Evolutionary conservation across 2,329 filamentous ascomycete species (phyloP), one percentile per base, ranked within the genome.

Genomic region (Exophiala lecanii-corni): DNA sequence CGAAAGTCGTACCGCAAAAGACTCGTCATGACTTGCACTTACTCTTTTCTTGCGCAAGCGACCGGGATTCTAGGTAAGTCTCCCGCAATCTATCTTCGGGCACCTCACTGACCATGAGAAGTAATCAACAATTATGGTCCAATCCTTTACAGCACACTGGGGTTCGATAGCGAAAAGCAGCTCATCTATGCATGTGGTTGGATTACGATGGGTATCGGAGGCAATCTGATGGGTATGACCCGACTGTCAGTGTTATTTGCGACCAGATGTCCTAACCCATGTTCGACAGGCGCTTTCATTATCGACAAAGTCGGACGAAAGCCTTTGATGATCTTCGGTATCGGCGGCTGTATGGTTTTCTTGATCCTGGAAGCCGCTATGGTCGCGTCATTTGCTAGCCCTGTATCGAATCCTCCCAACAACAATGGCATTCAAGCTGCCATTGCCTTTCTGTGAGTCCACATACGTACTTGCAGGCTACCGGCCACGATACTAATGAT

Each of bases 361-460:
- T 30, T 51, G 38, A 35, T 21, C 20, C 13, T 49, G 2, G 46
- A 49, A 19, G 32, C 45, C 12, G 45, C 52, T 6, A 42, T 55
- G 21, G 42, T 53, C 3, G 50, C 50, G 12, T 36, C 39, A n/a
- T 55, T 43, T 26, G 39, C 41, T 6, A 33, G n/a, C 15, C 43
- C 38, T 3, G 33, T 42, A 4, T 32, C 32, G 13, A 36, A 19
- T 9, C 18, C 28, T 5, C 32, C 16, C 7, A 64, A 66, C 43
- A 33, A 39, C 5, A 48, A 43, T 3, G 54, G 59, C 2, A 55
- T 63, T 4, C 57, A 57, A 18, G 64, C 60, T 2, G 62, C 59
- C 3, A 59, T 68, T 0, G 65, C 67, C 41, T 64, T 66, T 49
- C 55, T 65, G 25, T 67, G 18, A 9, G 20, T 45, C 9, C 10